Base-by-base conservation (phyloP, 805 yeast genomes). In the Ogataea thermomethanolica region DNA sequence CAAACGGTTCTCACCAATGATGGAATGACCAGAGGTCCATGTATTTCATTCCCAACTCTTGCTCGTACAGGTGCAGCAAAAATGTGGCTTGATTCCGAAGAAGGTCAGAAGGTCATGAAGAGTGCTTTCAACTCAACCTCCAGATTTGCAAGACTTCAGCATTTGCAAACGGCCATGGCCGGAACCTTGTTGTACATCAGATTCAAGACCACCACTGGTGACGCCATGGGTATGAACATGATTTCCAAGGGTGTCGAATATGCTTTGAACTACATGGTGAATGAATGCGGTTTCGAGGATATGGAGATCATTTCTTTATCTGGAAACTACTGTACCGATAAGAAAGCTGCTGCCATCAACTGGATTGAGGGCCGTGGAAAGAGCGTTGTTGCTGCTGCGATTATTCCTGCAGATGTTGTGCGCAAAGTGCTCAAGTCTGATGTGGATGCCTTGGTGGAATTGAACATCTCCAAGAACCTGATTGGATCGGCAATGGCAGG, bases 211-310 rank as follows among this genome's bases (percentile, higher is more conserved):
- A 89, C 96, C 28, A 93, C 99, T 13, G 99, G 99, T 65, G 99
- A 93, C 70, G 99, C 99, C 13, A 93, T 93, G 99, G 99, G 99
- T 50, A 93, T 93, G 99, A 93, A 93, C 64, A 93, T 93, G 99
- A 93, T 93, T 46, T 91, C 98, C 22, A 93, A 93, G 67, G 99
- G 99, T 64, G 96, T 89, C 33, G 99, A 93, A 61, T 74, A 71
- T 61, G 78, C 96, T 1, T 75, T 93, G 57, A 80, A 81, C 46
- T 79, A 75, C 61, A 88, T 93, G 96, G 78, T 76, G 30, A 85
- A 83, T 55, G 90, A 83, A 54, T 81, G 82, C 61, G 98, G 96
- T 3, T 93, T 91, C 79, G 80, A 78, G 17, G 99, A 93, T 65
- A 93, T 93, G 99, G 79, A 76, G 46, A 76, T 93, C 44, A 81